phyloP scores from a whole-genome alignment of 148 eudicot species.

The Chenopodium formosanum region DNA sequence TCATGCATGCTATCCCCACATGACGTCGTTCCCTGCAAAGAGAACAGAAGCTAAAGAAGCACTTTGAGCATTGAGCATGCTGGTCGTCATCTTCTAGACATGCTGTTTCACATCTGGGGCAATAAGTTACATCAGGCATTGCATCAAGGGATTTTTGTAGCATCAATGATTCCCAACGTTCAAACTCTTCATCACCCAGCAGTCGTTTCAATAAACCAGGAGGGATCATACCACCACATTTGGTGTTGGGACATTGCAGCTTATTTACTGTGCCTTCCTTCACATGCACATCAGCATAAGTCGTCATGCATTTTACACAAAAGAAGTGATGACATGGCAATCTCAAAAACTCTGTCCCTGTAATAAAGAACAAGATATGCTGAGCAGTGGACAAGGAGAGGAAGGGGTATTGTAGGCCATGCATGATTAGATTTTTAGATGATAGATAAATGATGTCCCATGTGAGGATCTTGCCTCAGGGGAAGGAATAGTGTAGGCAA shows the following conservation, averaged over 20 bases:
- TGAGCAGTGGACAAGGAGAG: conserved; percentile 15
- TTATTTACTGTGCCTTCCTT: conserved; percentile 76
- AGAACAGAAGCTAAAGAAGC: conserved; percentile 85
- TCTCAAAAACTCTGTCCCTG: conserved; percentile 78
- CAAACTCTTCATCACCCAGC: conserved; percentile 69
- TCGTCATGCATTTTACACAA: conserved; percentile 77
- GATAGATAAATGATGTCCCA: too few relatives aligned
- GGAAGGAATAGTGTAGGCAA: too few relatives aligned
- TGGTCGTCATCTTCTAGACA: conserved; percentile 85
- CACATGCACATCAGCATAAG: conserved; percentile 68
- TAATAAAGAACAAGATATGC: conserved; percentile 9
- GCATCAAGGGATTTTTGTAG: conserved; percentile 80
- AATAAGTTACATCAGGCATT: conserved; percentile 87
- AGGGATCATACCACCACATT: conserved; percentile 91
- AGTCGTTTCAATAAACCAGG: conserved; percentile 75
- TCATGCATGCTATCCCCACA: conserved; percentile 74
- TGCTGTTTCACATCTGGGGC: conserved; percentile 94
- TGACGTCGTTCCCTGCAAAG: conserved; percentile 84
- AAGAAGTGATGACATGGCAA: conserved; percentile 92
- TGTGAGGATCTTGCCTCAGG: too few relatives aligned
- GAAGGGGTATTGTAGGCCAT: neutral
- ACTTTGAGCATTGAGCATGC: conserved; percentile 89
- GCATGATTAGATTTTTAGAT: too few relatives aligned
- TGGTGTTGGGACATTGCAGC: conserved; percentile 66
- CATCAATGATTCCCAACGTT: conserved; percentile 79